These are phyloP conservation scores for Hypericum androsaemum DNA, from an alignment of 345 rosid species.

Conservation along the genomic window DNA sequence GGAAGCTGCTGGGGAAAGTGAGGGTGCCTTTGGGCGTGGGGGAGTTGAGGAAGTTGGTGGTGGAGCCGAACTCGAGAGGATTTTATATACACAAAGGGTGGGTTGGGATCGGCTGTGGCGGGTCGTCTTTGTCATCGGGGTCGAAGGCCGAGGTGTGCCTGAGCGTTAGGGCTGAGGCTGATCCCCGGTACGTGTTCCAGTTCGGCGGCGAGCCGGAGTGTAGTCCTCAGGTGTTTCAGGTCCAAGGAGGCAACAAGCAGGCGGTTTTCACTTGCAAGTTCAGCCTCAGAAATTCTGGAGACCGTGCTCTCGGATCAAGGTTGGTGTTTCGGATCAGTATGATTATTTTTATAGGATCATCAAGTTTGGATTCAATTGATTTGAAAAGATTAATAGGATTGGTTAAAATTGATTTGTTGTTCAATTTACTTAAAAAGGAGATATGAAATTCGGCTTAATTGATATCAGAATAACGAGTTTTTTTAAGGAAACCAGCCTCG, in stretches of 20 bases:
- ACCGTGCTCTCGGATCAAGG: slow-evolving; percentile 58
- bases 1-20: slow-evolving; percentile 56
- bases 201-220: slow-evolving; percentile 91
- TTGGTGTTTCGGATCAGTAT: too few relatives aligned
- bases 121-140: too few relatives aligned
- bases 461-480: too few relatives aligned
- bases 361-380: too few relatives aligned
- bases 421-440: too few relatives aligned
- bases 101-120: slow-evolving; percentile 44
- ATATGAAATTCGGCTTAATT: too few relatives aligned
- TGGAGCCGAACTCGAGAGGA: slow-evolving; percentile 15
- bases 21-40: slow-evolving; percentile 31
- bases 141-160: slow-evolving; percentile 33
- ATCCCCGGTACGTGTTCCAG: slow-evolving; percentile 82
- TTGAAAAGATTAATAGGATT: too few relatives aligned
- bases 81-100: slow-evolving; percentile 64
- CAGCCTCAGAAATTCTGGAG: slow-evolving; percentile 46
- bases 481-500: too few relatives aligned
- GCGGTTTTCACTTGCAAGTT: slow-evolving; percentile 97
- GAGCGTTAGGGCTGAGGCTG: slow-evolving; percentile 59
- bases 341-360: too few relatives aligned
- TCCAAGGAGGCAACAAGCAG: slow-evolving; percentile 71
- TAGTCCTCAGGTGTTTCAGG: slow-evolving; percentile 91
- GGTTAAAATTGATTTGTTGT: too few relatives aligned
- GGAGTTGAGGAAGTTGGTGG: slow-evolving; percentile 46